These are phyloP conservation scores for Amylostereum chailletii DNA, from an alignment of 1,284 basidiomycete genomes.

Conservation along the genomic window DNA sequence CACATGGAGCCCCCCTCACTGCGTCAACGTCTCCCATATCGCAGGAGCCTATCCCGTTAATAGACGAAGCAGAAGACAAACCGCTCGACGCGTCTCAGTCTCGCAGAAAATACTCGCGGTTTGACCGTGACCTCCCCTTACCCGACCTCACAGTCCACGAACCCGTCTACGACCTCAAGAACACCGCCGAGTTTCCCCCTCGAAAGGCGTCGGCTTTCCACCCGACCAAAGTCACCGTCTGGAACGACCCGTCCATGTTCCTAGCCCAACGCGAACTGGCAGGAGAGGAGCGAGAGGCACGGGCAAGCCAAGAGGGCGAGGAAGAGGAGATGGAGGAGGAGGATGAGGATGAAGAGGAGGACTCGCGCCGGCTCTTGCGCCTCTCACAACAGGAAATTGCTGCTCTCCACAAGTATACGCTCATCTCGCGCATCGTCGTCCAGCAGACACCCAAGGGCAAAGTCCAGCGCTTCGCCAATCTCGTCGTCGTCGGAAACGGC, in stretches of 20 bases:
- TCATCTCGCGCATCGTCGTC: constrained; percentile 55
- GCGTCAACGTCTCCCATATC: neutral
- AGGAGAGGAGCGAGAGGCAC: constrained; percentile 1
- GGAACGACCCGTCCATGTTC: constrained; percentile 44
- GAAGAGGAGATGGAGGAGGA: constrained; percentile 9
- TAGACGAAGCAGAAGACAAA: neutral
- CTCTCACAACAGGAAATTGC: constrained; percentile 18
- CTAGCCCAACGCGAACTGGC: constrained; percentile 12
- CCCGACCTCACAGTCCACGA: constrained; percentile 56
- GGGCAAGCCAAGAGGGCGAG: neutral
- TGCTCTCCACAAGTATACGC: constrained; percentile 46
- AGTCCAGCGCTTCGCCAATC: constrained; percentile 54
- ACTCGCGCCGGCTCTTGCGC: constrained; percentile 16
- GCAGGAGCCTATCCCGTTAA: neutral
- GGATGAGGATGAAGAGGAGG: constrained; percentile 15
- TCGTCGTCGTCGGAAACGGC: constrained; percentile 81
- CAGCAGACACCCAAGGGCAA: constrained; percentile 88
- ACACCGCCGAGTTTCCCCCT: constrained; percentile 33
- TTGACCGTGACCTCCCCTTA: constrained; percentile 18
- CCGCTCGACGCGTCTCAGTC: constrained; percentile 3
- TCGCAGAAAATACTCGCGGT: constrained; percentile 1
- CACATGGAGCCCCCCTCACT: neutral
- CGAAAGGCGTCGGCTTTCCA: constrained; percentile 14
- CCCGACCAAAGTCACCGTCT: constrained; percentile 47
- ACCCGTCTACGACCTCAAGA: constrained; percentile 50